Evolutionary conservation across 805 yeast species (phyloP).

Genomic region (Deakozyma indianensis): DNA sequence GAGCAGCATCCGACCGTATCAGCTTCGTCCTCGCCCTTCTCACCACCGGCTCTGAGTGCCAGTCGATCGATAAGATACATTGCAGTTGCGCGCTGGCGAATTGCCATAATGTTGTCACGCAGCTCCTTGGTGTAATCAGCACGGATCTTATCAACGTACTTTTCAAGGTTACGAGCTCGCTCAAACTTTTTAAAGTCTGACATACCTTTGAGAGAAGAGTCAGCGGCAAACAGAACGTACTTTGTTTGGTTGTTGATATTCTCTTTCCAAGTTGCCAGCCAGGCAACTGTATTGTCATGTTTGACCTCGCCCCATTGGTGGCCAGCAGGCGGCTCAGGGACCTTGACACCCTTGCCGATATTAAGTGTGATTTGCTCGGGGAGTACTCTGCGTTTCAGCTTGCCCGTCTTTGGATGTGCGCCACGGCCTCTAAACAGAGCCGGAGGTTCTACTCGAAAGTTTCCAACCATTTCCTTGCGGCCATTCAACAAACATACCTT

Average conservation of each 20-base stretch:
- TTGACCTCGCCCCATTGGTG: conserved; percentile 82
- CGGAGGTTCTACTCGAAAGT: conserved; percentile 91
- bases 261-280: conserved; percentile 98
- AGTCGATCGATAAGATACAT: conserved; percentile 83
- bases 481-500: conserved; percentile 75
- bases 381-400: conserved; percentile 65
- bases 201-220: conserved; percentile 80
- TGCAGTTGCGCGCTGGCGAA: conserved; percentile 87
- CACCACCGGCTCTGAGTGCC: conserved; percentile 97
- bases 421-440: conserved; percentile 94
- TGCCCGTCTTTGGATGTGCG: conserved; percentile 93
- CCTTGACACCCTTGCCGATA: conserved; percentile 51
- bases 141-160: conserved; percentile 59
- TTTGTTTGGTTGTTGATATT: conserved; percentile 72
- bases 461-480: conserved; percentile 82
- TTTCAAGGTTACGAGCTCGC: conserved; percentile 74
- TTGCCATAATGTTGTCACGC: conserved; percentile 63
- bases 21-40: conserved; percentile 93
- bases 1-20: conserved; percentile 98
- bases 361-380: conserved; percentile 88
- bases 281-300: conserved; percentile 81
- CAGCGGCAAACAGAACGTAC: conserved; percentile 84
- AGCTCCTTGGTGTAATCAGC: conserved; percentile 56
- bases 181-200: conserved; percentile 87
- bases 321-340: conserved; percentile 78